These are phyloP conservation scores for Fomitopsis schrenkii DNA, from an alignment of 1,284 basidiomycete species.

Conservation along the genomic window DNA sequence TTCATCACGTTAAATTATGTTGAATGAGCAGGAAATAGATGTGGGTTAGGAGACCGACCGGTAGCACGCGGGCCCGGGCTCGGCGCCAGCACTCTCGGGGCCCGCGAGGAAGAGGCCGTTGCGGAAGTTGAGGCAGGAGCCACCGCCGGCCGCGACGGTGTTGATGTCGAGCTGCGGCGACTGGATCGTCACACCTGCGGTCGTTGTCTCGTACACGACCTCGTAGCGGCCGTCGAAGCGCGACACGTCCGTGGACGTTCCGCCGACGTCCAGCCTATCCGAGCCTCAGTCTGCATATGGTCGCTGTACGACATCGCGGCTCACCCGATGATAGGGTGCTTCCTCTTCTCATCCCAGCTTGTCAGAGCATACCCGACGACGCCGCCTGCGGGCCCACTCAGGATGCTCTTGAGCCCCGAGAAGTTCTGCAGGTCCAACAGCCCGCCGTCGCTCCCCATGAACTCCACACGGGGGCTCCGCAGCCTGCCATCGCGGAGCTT, in stretches of 20 bases:
- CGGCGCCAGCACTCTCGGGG: constrained; percentile 80
- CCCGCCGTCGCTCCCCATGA: constrained; percentile 88
- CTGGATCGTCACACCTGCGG: constrained; percentile 87
- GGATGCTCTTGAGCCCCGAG: constrained; percentile 83
- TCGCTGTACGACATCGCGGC: constrained; percentile 15
- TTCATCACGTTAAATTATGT: background rate
- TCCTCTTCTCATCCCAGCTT: constrained; percentile 68
- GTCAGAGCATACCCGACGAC: constrained; percentile 87
- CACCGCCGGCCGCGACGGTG: constrained; percentile 86
- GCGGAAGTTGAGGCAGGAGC: constrained; percentile 76
- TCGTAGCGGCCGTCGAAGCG: constrained; percentile 85
- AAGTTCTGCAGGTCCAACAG: constrained; percentile 85
- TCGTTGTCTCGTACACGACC: constrained; percentile 87
- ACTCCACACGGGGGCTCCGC: constrained; percentile 63
- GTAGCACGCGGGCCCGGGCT: constrained; percentile 84
- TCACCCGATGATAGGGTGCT: constrained; percentile 72
- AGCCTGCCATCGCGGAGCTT: constrained; percentile 50
- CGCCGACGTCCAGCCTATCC: constrained; percentile 72
- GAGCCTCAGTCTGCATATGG: background rate
- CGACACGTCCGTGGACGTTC: constrained; percentile 89
- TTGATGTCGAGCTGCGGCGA: constrained; percentile 88
- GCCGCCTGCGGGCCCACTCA: constrained; percentile 86
- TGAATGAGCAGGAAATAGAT: too few relatives aligned
- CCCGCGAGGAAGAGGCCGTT: constrained; percentile 84
- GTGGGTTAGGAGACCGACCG: constrained; percentile 36